Base-by-base conservation (phyloP, 441 rosid species). In the Mallotus japonicus region DNA sequence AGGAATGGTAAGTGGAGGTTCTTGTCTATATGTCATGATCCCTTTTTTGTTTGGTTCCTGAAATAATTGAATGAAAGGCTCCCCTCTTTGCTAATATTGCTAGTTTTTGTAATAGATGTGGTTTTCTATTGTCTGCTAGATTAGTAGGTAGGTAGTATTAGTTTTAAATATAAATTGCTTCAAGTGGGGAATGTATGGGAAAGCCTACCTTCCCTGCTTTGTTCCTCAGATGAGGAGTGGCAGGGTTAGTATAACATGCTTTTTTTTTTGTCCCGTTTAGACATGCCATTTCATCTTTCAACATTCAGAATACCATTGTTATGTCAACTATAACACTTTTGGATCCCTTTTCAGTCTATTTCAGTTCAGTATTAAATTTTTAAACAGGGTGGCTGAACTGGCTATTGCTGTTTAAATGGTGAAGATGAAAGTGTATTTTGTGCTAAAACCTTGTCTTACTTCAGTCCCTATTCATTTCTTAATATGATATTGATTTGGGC, bases 1-100 rank as follows among this genome's bases (percentile, higher is more conserved):
- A 0, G 93, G 96, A 62, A 88, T 90, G 96, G 96, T 90, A 79
- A 84, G 86, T 63, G 51, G 19, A 46, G 14, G 62, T 59, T 70
- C n/a, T 59, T 13, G 12, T 3, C 15, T 50, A 22, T 46, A 8
- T 9, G 16, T 44, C 50, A 50, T 47, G 10, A 46, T 28, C 13
- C 40, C 55, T 4, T 37, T 37, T 37, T 37, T 37, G 32, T 28
- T 37, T 37, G 40, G 5, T 37, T 6, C 40, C 5, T 34, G 37
- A 34, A 34, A 34, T 3, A 34, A 34, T 34, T 34, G 28, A 34
- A 34, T 3, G 37, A 5, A 34, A 34, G 37, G 5, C 37, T 3
- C 37, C 37, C 40, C 40, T 37, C 6, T 37, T 6, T 37, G 40
- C 40, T 37, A 37, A 37, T 37, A 37, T 37, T 37, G 40, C 40